Percentiles rank a stretch among this genome's conserved stretches.
Conservation (phyloP, 2,329 filamentous ascomycete species). For the Talaromyces sp. region DNA sequence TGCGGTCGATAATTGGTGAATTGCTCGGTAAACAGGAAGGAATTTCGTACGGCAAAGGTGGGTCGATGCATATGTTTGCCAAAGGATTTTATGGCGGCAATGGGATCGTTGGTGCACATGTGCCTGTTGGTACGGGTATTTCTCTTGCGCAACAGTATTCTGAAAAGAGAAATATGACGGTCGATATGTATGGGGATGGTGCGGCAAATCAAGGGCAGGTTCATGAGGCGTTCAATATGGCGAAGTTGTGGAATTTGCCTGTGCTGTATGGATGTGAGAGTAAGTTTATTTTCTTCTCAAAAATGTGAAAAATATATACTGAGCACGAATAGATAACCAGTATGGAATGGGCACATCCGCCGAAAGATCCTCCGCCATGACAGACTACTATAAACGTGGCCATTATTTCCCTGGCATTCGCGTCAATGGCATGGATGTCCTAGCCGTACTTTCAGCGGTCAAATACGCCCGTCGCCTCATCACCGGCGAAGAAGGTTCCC, state of each 20-base stretch:
- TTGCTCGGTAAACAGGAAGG: conserved; percentile 85
- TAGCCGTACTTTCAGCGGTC: conserved; percentile 88
- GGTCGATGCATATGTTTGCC: conserved; percentile 98
- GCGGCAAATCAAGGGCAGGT: conserved; percentile 96
- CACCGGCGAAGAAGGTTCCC: conserved; percentile 65
- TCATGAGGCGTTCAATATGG: conserved; percentile 99
- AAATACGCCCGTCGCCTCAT: conserved; percentile 75
- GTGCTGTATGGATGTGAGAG: conserved; percentile 93
- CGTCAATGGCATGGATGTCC: conserved; percentile 96
- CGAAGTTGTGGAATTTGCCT: conserved; percentile 91
- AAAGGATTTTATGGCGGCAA: conserved; percentile 95
- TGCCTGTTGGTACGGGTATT: conserved; percentile 87
- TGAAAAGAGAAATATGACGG: conserved; percentile 71
- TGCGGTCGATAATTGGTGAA: conserved; percentile 88
- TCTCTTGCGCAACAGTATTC: conserved; percentile 91
- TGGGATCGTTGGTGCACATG: conserved; percentile 93
- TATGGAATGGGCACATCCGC: conserved; percentile 97
- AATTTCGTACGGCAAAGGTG: conserved; percentile 93
- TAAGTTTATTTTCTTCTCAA: conserved; percentile 42
- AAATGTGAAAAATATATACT: not conserved
- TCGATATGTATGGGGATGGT: conserved; percentile 90
- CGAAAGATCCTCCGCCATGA: conserved; percentile 81
- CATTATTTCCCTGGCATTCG: conserved; percentile 97
- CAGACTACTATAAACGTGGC: conserved; percentile 98
- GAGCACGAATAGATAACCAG: conserved; percentile 73